Base-by-base conservation (phyloP, 2,329 filamentous ascomycete genomes). In the Coniochaeta hoffmannii region DNA sequence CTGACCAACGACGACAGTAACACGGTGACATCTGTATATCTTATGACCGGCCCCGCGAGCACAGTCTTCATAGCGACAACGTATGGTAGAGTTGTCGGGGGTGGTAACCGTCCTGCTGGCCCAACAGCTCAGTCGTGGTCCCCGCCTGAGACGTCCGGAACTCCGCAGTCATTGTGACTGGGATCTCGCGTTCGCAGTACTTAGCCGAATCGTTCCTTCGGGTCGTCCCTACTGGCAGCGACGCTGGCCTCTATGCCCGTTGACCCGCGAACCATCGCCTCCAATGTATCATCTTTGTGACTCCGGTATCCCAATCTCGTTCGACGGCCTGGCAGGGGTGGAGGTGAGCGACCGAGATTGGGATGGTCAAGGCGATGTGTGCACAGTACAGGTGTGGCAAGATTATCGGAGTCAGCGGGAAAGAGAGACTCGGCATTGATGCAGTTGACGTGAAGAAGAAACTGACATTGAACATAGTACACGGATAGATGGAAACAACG, bases 201-300 rank as follows among this genome's bases (percentile, higher is more conserved):
- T 36, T 57, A 22, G 15, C 26, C 14, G 53, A 35, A 26, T 50
- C 56, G 17, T 57, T 57, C 38, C 49, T 57, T n/a, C n/a, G n/a
- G n/a, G 22, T 53, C 56, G 10, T 53, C 53, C 2, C 5, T 57
- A 5, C 26, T 57, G 8, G 56, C 56, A 24, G 41, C 46, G 8
- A 36, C 66, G 62, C 24, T 75, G 70, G 71, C 74, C 71, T 1
- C 63, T 36, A 68, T 77, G 65, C 71, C 73, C 0, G 67, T 74
- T 1, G 73, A 77, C 26, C 76, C 74, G 8, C 73, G 72, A 30
- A 76, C 68, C 0, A 66, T 79, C 8, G 72, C 70, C 0, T 74
- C 67, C 70, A 1, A 68, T 77, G 69, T 73, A 72, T 58, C 74
- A 75, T 31, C 65, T 73, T 3, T 59, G 58, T 26, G 61, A 61